Base-by-base conservation (phyloP, 306 rosid genomes). In the Ormosia emarginata region DNA sequence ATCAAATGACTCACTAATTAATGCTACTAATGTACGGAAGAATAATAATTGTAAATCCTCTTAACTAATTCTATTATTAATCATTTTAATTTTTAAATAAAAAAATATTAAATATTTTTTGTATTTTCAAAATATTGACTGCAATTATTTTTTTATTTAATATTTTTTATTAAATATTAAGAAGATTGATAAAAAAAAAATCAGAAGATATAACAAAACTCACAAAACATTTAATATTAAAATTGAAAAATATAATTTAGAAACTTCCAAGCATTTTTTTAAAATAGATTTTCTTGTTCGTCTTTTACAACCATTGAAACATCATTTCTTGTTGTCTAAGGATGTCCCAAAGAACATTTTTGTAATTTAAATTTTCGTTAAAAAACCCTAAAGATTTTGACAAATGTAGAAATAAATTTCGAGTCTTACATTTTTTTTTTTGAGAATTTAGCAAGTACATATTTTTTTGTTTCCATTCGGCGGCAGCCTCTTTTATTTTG, bases 401-500 rank as follows among this genome's bases (percentile, higher is more conserved):
- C 36, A 3, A 53, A 52, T 7, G 7, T 34, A 11, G 7, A 0
- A 11, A 30, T 33, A 15, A 71, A 40, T 3, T 50, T 50, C 0
- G 4, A 47, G 41, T 32, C 14, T 18, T 71, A 7, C 62, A 49
- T 24, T 0, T 0, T 24, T 0, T 24, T 24, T 24, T 24, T 24
- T 24, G 24, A 24, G 41, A 52, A 53, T 14, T 29, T 55, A 46
- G 53, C 24, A 40, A 71, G 34, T 34, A 55, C 3, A 55, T 29
- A 8, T 11, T 3, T 30, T 34, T 68, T 43, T 50, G 57, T 30
- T 79, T 77, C 29, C 68, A 55, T 67, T 67, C 47, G 37, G 82
- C 67, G 29, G 76, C 82, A 57, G 61, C 50, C 7, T 40, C 40
- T 57, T 69, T 53, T 79, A 79, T 15, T 79, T 39, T 68, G 78